These are phyloP conservation scores for Trichosporon coremiiforme DNA, from an alignment of 1,284 basidiomycete species.

Conservation along the genomic window DNA sequence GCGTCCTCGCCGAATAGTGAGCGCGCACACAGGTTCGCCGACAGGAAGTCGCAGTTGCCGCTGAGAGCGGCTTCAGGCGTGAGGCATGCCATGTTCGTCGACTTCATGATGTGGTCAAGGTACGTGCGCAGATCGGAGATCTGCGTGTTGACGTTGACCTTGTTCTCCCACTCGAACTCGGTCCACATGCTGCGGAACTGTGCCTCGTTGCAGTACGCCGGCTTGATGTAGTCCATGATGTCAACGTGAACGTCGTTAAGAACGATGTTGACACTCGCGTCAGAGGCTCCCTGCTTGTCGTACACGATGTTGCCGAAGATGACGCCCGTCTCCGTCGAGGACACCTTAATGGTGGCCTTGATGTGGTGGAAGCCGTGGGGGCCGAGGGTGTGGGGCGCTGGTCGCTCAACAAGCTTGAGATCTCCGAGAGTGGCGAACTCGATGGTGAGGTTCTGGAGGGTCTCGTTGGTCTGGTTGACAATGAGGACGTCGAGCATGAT, in stretches of 20 bases:
- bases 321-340: conserved; percentile 95
- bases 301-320: conserved; percentile 98
- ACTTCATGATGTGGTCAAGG: conserved; percentile 84
- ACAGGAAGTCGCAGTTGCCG: conserved; percentile 90
- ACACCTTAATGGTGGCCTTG: conserved; percentile 98
- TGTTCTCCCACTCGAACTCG: conserved; percentile 98
- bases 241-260: conserved; percentile 98
- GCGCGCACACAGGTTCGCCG: conserved; percentile 89
- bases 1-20: conserved; percentile 96
- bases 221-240: conserved; percentile 99
- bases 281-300: conserved; percentile 83
- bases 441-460: conserved; percentile 92
- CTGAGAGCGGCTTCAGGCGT: conserved; percentile 88
- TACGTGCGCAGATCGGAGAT: conserved; percentile 82
- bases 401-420: conserved; percentile 94
- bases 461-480: conserved; percentile 94
- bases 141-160: conserved; percentile 84
- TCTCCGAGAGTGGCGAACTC: conserved; percentile 98
- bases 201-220: conserved; percentile 91
- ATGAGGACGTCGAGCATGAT: conserved; percentile 96
- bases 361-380: conserved; percentile 98
- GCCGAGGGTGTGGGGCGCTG: conserved; percentile 86
- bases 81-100: conserved; percentile 95
- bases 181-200: conserved; percentile 97
- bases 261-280: conserved; percentile 77